Percentiles rank a stretch among this genome's conserved stretches.
Conservation (phyloP, 768 basidiomycete species). For the Xerocomellus chrysenteron region DNA sequence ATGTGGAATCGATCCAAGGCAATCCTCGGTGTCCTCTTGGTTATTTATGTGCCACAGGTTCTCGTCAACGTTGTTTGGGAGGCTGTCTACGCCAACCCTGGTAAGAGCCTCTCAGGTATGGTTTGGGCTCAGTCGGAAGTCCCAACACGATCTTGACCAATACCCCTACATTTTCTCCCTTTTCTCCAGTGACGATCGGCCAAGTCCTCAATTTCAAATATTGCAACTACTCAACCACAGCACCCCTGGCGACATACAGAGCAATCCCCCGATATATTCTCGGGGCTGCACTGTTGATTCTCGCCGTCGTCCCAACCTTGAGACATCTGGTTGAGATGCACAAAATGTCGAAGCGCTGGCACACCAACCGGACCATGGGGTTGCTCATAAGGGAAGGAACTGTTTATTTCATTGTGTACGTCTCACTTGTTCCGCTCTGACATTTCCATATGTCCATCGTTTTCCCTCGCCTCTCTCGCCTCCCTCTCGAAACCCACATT, state of each 20-base stretch:
- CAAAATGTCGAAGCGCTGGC: slow-evolving; percentile 5
- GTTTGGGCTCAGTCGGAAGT: background rate
- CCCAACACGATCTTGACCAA: background rate
- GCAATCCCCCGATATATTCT: slow-evolving; percentile 8
- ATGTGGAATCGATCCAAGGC: slow-evolving; percentile 14
- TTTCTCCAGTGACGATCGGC: background rate
- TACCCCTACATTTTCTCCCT: background rate
- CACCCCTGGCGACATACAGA: background rate
- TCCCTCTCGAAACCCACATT: background rate
- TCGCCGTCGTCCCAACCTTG: background rate
- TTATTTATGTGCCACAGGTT: background rate
- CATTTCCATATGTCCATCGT: too few species aligned
- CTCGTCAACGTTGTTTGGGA: slow-evolving; percentile 1
- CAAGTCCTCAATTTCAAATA: background rate
- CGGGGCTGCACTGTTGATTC: background rate
- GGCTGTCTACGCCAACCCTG: background rate
- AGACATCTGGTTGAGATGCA: slow-evolving; percentile 2
- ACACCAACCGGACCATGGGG: slow-evolving; percentile 1
- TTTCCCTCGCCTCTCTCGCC: background rate
- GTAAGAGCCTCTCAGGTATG: slow-evolving; percentile 2
- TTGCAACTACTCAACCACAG: background rate
- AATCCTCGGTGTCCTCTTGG: slow-evolving; percentile 5
- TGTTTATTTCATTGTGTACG: slow-evolving; percentile 17
- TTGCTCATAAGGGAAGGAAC: slow-evolving; percentile 10
- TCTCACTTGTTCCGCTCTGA: background rate